phyloP scores from a whole-genome alignment of 202 grass and related monocot genomes.

The Schoenoplectus tabernaemontani region DNA sequence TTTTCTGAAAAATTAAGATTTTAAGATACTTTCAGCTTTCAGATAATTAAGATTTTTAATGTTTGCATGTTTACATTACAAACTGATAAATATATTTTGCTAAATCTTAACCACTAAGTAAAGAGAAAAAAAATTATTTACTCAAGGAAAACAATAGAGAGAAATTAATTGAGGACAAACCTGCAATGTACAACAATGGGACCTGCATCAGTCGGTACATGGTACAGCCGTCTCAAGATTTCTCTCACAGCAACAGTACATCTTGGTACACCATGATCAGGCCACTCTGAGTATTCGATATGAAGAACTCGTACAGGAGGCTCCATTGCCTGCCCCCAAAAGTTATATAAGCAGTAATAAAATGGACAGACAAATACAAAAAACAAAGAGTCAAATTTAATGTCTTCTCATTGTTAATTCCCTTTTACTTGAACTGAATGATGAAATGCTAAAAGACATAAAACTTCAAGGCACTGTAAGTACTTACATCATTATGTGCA shows the following conservation, averaged over 20 bases:
- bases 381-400: not conserved
- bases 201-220: constrained; percentile 26
- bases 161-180: constrained; percentile 35
- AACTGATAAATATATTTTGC: not conserved
- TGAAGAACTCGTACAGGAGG: constrained; percentile 52
- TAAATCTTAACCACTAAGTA: not conserved
- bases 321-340: constrained; percentile 33
- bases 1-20: not conserved
- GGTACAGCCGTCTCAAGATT: constrained; percentile 54
- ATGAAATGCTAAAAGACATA: constrained; percentile 4
- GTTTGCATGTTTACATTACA: not conserved
- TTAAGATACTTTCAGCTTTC: not conserved
- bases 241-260: constrained; percentile 35
- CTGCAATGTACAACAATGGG: constrained; percentile 96
- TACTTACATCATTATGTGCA: constrained; percentile 55
- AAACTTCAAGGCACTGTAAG: not conserved
- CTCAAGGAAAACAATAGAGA: not conserved
- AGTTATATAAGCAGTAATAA: not conserved
- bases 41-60: too few species aligned
- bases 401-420: not conserved
- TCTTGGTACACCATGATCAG: constrained; percentile 77
- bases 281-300: constrained; percentile 76
- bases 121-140: not conserved
- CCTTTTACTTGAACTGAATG: not conserved
- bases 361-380: not conserved